Evolutionary conservation across 2,329 filamentous ascomycete genomes (phyloP), one percentile per base, ranked within the genome.

Genomic region (Fusarium caatingaense): DNA sequence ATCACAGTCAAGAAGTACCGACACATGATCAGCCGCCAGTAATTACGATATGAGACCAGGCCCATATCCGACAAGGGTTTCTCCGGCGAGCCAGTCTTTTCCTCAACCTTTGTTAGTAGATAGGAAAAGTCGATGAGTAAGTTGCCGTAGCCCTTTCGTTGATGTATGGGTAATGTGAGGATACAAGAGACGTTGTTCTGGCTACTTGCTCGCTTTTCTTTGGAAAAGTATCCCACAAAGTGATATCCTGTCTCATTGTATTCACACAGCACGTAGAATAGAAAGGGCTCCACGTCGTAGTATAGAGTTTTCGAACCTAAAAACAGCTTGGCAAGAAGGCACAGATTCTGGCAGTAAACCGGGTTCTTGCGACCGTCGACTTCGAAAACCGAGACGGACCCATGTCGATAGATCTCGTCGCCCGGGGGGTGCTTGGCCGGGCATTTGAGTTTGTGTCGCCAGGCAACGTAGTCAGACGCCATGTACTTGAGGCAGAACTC

Each of bases 401-500:
- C 91, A 74, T 97, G 91, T 1, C 96, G 92, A 78, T 99, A 99
- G 51, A 99, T 98, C 78, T 99, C 96, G 76, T 99, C 96, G 25
- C 96, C 96, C 0, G 97, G 97, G 6, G 96, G 97, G 76, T 98
- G 94, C 79, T 98, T 98, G 37, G 94, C 94, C 8, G 93, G 92
- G 74, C 96, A 99, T 83, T 99, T 99, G 74, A 94, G 88, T 83
- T 98, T 98, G 81, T 99, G 96, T 56, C 96, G 89, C 93, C 95
- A 98, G 16, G 96, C 95, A 28, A 99, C 96, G 76, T 97, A 98
- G 78, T 98, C 95, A 20, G 96, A 98, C 80, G 97, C 97, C 94
- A 99, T 98, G 83, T 99, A 99, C 81, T 98, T 99, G 64, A 99
- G 85, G 78, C 96, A 99, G 80, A 98, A 99, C 80, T 99, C 97